Percentiles rank a stretch among this genome's conserved stretches.
These are phyloP conservation scores for Coemansia sp. DNA, from an alignment of 192 early-diverging fungal species.

Conservation along the genomic window DNA sequence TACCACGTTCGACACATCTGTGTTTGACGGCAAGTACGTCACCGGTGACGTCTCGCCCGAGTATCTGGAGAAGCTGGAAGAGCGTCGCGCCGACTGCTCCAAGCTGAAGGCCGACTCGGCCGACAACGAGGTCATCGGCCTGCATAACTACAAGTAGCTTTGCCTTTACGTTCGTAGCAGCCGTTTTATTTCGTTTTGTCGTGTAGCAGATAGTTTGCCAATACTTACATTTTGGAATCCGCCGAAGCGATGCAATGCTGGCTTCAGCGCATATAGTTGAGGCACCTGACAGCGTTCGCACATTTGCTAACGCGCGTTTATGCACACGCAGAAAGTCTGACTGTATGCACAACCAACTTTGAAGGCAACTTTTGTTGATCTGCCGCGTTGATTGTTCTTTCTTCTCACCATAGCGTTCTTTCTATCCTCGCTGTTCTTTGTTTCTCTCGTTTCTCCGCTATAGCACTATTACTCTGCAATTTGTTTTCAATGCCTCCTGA, in stretches of 20 bases:
- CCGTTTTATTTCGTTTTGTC: too few species aligned
- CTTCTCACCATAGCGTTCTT: neutral
- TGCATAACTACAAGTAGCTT: constrained; percentile 52
- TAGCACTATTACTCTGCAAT: neutral
- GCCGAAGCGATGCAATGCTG: neutral
- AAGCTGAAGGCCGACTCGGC: constrained; percentile 30
- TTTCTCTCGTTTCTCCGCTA: neutral
- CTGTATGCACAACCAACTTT: neutral
- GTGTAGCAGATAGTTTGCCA: neutral
- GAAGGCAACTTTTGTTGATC: neutral
- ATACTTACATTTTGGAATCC: neutral
- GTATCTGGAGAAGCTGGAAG: constrained; percentile 63
- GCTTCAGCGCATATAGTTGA: neutral
- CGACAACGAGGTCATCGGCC: constrained; percentile 49
- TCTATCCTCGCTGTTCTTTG: neutral
- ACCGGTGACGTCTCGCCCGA: constrained; percentile 72
- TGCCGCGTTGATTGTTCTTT: neutral
- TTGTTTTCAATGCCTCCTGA: neutral
- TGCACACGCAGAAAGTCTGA: neutral
- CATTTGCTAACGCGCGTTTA: neutral
- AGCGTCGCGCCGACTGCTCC: constrained; percentile 41
- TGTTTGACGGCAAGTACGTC: constrained; percentile 94
- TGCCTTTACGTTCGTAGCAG: too few species aligned
- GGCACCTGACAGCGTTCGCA: neutral
- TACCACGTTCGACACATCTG: constrained; percentile 88